These are phyloP conservation scores for Schizochytrium sp. DNA, from an alignment of 108 stramenopile species.

Conservation along the genomic window DNA sequence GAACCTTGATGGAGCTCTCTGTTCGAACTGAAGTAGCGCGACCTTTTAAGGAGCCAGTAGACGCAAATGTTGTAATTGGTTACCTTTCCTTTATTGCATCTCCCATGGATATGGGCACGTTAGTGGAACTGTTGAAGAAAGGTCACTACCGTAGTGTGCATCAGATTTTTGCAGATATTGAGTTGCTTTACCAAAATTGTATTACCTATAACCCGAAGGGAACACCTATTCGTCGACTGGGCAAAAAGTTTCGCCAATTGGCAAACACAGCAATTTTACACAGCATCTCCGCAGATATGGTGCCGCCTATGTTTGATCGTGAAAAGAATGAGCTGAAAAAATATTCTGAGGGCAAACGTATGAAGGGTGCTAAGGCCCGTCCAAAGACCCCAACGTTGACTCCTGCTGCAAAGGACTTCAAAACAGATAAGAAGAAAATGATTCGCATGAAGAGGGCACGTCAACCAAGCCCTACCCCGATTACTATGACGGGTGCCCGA, in stretches of 20 bases:
- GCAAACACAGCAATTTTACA: constrained; percentile 10
- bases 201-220: constrained; percentile 27
- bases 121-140: not conserved
- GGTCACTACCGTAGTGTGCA: constrained; percentile 26
- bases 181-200: constrained; percentile 3
- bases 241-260: not conserved
- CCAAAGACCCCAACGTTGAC: not conserved
- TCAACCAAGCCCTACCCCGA: not conserved
- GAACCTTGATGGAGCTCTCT: constrained; percentile 6
- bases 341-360: not conserved
- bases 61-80: constrained; percentile 4
- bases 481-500: not conserved
- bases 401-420: not conserved
- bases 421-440: not conserved
- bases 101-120: constrained; percentile 5
- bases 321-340: constrained; percentile 52
- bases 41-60: constrained; percentile 23
- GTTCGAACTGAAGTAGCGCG: not conserved
- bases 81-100: constrained; percentile 34
- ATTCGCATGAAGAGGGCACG: not conserved
- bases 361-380: not conserved
- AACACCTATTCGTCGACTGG: constrained; percentile 23
- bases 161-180: constrained; percentile 35
- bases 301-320: constrained; percentile 16
- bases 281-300: not conserved